Conservation (phyloP, 2,329 filamentous ascomycete genomes). For the Cladosporium phlei region DNA sequence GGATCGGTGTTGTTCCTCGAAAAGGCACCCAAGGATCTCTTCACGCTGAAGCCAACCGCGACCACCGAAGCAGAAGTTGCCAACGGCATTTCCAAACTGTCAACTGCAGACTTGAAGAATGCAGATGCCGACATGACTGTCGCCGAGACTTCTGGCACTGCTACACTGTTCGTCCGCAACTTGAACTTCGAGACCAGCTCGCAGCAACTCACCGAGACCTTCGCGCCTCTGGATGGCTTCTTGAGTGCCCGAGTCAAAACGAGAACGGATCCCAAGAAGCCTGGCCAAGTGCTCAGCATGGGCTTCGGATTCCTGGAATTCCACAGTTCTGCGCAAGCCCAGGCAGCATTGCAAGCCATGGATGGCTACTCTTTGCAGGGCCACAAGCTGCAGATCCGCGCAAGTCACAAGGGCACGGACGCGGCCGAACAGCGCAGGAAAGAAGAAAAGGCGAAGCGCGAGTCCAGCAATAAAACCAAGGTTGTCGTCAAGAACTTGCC, state of each 20-base stretch:
- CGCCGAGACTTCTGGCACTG: constrained; percentile 53
- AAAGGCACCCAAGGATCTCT: constrained; percentile 82
- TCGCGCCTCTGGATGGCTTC: constrained; percentile 80
- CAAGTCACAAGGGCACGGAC: constrained; percentile 81
- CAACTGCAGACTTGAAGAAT: constrained; percentile 61
- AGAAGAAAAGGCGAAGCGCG: constrained; percentile 78
- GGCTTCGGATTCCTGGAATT: constrained; percentile 96
- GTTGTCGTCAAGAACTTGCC: constrained; percentile 97
- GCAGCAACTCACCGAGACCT: constrained; percentile 68
- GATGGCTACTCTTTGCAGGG: constrained; percentile 82
- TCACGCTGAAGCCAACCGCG: constrained; percentile 40
- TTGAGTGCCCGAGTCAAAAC: constrained; percentile 87
- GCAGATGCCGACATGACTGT: constrained; percentile 49
- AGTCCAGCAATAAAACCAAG: constrained; percentile 73
- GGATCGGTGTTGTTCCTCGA: constrained; percentile 90
- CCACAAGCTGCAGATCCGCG: constrained; percentile 78
- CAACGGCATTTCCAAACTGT: constrained; percentile 52
- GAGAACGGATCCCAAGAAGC: constrained; percentile 85
- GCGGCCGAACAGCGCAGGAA: constrained; percentile 80
- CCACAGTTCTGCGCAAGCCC: constrained; percentile 68
- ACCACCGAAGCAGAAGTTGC: constrained; percentile 28
- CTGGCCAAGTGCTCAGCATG: constrained; percentile 86
- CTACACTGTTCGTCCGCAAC: constrained; percentile 85
- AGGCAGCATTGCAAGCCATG: constrained; percentile 78
- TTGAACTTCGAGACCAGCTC: constrained; percentile 87